Conservation (phyloP, 352 stramenopile genomes). For the Labyrinthula sp. region DNA sequence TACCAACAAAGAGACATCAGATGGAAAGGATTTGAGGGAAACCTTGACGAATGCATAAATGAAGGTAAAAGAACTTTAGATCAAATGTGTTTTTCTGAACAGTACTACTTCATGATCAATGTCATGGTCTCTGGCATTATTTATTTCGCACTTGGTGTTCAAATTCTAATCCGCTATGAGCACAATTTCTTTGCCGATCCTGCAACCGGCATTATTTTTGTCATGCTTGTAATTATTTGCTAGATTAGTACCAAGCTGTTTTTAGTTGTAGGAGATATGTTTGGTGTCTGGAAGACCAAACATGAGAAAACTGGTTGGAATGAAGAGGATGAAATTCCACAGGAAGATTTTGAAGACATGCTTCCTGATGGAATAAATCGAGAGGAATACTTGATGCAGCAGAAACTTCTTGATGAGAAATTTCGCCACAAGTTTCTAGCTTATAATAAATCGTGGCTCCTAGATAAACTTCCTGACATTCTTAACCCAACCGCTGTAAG, state of each 20-base stretch:
- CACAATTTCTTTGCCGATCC: conserved; percentile 90
- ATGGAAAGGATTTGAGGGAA: conserved; percentile 84
- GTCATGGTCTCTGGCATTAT: conserved; percentile 74
- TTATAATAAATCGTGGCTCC: conserved; percentile 88
- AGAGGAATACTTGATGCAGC: conserved; percentile 87
- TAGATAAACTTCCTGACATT: conserved; percentile 77
- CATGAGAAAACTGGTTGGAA: conserved; percentile 84
- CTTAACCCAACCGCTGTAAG: conserved; percentile 71
- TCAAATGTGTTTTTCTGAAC: conserved; percentile 86
- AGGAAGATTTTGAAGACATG: conserved; percentile 72
- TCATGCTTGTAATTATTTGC: conserved; percentile 43
- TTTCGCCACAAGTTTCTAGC: conserved; percentile 92
- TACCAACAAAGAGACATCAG: conserved; percentile 80
- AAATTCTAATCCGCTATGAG: conserved; percentile 74
- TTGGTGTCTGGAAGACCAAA: conserved; percentile 82
- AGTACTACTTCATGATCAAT: conserved; percentile 92
- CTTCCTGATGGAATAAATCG: conserved; percentile 64
- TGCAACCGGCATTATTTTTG: conserved; percentile 53
- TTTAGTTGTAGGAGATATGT: conserved; percentile 52
- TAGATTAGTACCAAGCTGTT: conserved; percentile 46
- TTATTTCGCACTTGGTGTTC: conserved; percentile 73
- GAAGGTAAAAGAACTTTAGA: conserved; percentile 76
- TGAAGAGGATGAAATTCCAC: conserved; percentile 66
- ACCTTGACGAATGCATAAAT: conserved; percentile 86
- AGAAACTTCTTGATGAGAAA: conserved; percentile 77